These are phyloP conservation scores for Aschersonia sp. DNA, from an alignment of 2,329 filamentous ascomycete genomes.

Conservation along the genomic window DNA sequence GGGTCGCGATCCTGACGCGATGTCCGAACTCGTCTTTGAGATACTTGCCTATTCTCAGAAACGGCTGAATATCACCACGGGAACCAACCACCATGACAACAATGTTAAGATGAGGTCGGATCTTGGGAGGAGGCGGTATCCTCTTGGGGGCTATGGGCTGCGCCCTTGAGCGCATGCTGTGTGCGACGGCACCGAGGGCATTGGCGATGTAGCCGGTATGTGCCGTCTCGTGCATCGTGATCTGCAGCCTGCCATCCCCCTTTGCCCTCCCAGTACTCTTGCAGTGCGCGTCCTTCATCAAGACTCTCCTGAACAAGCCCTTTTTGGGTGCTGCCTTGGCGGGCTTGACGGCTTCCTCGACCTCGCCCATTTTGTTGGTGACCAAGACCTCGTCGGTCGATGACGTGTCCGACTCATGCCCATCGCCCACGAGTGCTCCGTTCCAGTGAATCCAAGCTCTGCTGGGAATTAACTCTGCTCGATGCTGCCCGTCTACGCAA, in stretches of 20 bases:
- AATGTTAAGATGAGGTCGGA: conserved; percentile 50
- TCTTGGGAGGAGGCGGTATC: conserved; percentile 13
- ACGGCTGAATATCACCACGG: conserved; percentile 68
- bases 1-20: conserved; percentile 63
- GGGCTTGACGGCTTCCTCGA: neutral
- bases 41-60: conserved; percentile 59
- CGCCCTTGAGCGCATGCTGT: conserved; percentile 15
- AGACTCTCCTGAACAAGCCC: neutral
- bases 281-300: conserved; percentile 41
- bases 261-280: conserved; percentile 50
- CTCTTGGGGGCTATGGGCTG: conserved; percentile 5
- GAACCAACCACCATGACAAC: conserved; percentile 76
- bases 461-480: conserved; percentile 4
- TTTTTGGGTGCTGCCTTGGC: neutral
- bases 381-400: conserved; percentile 1
- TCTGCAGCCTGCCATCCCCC: conserved; percentile 55
- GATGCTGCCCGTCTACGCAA: neutral
- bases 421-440: neutral
- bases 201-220: conserved; percentile 61
- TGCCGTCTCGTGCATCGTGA: conserved; percentile 56
- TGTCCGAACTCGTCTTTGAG: conserved; percentile 59
- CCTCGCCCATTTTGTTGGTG: neutral
- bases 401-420: neutral
- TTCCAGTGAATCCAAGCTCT: conserved; percentile 3
- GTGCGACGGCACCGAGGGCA: conserved; percentile 50